Evolutionary conservation across 2,329 filamentous ascomycete species (phyloP).

Genomic region (Trichoderma sp.): DNA sequence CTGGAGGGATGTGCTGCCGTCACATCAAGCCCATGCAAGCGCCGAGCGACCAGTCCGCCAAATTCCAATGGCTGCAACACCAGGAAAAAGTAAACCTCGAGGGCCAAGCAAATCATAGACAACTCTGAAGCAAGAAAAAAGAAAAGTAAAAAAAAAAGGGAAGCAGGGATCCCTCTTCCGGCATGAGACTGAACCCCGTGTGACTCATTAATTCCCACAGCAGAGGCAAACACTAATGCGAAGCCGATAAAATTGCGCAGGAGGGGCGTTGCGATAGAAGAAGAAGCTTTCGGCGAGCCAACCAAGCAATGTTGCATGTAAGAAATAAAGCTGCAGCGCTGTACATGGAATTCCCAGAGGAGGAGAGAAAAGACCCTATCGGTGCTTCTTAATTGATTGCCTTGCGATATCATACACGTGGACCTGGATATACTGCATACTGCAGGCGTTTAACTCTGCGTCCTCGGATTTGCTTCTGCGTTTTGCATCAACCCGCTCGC

Average conservation of each 20-base stretch:
- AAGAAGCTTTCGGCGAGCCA: slow-evolving; percentile 6
- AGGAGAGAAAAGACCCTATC: not conserved
- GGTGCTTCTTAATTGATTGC: not conserved
- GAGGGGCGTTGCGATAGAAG: slow-evolving; percentile 18
- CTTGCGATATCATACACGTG: not conserved
- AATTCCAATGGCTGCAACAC: slow-evolving; percentile 1
- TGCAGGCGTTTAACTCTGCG: not conserved
- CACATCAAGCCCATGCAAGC: not conserved
- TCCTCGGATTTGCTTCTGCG: not conserved
- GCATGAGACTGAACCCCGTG: slow-evolving; percentile 22
- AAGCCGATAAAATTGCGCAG: slow-evolving; percentile 19
- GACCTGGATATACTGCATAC: not conserved
- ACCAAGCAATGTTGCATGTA: not conserved
- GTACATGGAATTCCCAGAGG: not conserved
- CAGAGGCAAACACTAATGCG: slow-evolving; percentile 21
- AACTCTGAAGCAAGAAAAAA: not conserved
- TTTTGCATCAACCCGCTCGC: not conserved
- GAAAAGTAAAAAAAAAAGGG: not conserved
- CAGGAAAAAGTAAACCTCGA: not conserved
- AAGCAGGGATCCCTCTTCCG: slow-evolving; percentile 22
- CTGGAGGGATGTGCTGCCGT: not conserved
- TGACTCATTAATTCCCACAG: slow-evolving; percentile 24
- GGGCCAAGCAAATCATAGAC: not conserved
- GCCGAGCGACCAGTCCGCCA: not conserved
- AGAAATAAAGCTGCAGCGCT: not conserved